phyloP scores from a whole-genome alignment of 139 green algal genomes.

The Volvox africanus region DNA sequence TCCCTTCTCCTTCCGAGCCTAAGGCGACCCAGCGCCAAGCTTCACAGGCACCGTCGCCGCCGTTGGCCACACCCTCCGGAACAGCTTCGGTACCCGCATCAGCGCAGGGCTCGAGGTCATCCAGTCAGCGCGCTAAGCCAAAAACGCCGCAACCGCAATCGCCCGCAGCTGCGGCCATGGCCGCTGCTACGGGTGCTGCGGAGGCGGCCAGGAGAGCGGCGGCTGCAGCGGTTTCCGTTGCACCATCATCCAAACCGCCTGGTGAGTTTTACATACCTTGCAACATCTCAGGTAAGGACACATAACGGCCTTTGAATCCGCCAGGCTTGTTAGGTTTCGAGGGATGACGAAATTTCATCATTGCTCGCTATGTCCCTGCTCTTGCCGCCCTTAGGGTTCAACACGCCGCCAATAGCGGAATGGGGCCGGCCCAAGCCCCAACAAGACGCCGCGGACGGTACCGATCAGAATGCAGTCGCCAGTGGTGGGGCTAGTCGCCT shows the following conservation, averaged over 20 bases:
- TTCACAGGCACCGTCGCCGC: no score
- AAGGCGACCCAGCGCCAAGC: no score
- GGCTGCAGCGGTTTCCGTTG: background rate
- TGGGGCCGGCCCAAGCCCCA: slow-evolving; percentile 42
- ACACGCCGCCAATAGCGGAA: slow-evolving; percentile 18
- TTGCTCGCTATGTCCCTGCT: background rate
- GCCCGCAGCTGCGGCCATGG: slow-evolving; percentile 3
- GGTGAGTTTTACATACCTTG: background rate
- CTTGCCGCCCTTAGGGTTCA: background rate
- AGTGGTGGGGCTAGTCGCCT: background rate
- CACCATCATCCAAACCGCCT: background rate
- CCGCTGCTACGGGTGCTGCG: background rate
- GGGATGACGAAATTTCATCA: no score
- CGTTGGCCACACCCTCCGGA: no score
- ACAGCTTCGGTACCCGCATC: background rate
- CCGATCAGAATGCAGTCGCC: background rate
- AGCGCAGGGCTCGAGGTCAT: background rate
- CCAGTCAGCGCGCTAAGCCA: background rate
- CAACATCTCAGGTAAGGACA: no score
- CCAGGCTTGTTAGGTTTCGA: no score
- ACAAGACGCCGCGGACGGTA: background rate
- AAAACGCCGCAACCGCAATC: background rate
- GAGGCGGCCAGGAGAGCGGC: slow-evolving; percentile 9
- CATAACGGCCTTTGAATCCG: no score
- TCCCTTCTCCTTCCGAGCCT: no score